Evolutionary conservation across 805 yeast species (phyloP).

Genomic region (Metschnikowia noctiluminum): DNA sequence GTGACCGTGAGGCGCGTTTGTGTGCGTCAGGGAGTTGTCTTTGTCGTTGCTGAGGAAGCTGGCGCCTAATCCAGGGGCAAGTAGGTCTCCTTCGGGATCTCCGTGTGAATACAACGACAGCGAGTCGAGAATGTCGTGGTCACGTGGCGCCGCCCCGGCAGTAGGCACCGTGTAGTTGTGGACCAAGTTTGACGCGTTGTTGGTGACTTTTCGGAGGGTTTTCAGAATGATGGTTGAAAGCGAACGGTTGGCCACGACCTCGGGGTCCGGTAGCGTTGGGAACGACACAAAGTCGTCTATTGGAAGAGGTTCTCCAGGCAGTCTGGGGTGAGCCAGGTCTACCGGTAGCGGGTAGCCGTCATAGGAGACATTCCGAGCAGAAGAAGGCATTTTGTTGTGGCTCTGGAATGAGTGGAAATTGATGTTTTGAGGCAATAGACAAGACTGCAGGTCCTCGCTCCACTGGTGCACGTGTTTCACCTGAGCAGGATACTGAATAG

Average conservation of each 20-base stretch:
- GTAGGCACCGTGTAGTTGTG: conserved; percentile 16
- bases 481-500: too few relatives aligned
- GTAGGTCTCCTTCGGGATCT: background rate
- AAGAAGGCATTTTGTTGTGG: background rate
- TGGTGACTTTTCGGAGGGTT: conserved; percentile 40
- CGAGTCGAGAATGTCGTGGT: conserved; percentile 9
- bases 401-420: too few relatives aligned
- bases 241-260: conserved; percentile 31
- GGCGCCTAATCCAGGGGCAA: background rate
- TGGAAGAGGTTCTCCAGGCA: background rate
- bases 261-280: conserved; percentile 44
- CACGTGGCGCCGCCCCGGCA: background rate
- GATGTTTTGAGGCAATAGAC: too few relatives aligned
- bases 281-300: conserved; percentile 38
- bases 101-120: conserved; percentile 8
- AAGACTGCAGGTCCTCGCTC: too few relatives aligned
- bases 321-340: background rate
- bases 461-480: too few relatives aligned
- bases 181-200: conserved; percentile 39
- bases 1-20: background rate
- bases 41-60: background rate
- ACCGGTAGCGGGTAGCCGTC: conserved; percentile 2
- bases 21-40: background rate
- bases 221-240: conserved; percentile 34
- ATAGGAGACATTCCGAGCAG: conserved; percentile 1